phyloP scores from a whole-genome alignment of 2,329 filamentous ascomycete species.

The Aspergillus tubingensis region DNA sequence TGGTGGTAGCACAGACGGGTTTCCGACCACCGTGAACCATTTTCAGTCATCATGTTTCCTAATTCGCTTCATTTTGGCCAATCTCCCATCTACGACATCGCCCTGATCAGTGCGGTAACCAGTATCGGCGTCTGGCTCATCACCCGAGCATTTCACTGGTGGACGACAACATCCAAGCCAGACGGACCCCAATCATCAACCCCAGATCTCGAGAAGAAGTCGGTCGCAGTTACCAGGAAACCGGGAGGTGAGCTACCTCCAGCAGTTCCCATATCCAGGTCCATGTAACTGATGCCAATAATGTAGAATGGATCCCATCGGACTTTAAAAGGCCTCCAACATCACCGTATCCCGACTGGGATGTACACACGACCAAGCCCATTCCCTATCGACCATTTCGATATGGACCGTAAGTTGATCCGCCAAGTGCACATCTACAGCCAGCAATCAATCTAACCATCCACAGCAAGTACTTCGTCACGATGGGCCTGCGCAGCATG shows the following conservation, averaged over 20 bases:
- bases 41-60: constrained; percentile 9
- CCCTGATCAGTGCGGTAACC: constrained; percentile 36
- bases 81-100: constrained; percentile 25
- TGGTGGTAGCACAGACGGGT: background rate
- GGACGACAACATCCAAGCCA: constrained; percentile 21
- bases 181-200: constrained; percentile 26
- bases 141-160: constrained; percentile 27
- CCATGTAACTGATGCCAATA: background rate
- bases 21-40: background rate
- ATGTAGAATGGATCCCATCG: constrained; percentile 57
- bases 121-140: constrained; percentile 34
- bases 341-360: constrained; percentile 67
- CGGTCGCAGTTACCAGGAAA: constrained; percentile 35
- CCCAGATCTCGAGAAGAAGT: constrained; percentile 46
- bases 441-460: background rate
- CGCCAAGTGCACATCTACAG: background rate
- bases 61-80: constrained; percentile 5
- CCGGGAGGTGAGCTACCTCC: constrained; percentile 47
- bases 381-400: constrained; percentile 78
- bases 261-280: background rate
- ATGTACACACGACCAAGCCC: constrained; percentile 67
- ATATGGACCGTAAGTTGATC: constrained; percentile 61
- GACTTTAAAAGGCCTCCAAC: constrained; percentile 63
- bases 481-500: constrained; percentile 73
- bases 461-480: constrained; percentile 66